Base-by-base conservation (phyloP, 176 grass and related monocot species). In the Oryza officinalis region DNA sequence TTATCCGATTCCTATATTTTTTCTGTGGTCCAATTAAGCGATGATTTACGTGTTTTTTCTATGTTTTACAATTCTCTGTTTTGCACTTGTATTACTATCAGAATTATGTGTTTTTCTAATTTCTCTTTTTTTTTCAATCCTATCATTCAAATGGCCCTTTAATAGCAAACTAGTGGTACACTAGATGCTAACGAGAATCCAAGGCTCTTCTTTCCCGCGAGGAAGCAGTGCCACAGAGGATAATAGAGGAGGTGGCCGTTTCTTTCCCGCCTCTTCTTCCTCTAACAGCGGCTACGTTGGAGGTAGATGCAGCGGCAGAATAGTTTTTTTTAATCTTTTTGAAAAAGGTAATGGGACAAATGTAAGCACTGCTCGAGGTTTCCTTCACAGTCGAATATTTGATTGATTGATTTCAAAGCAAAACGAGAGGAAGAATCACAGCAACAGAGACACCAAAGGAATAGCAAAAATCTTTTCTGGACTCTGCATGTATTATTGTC, bases 351-450 rank as follows among this genome's bases (percentile, higher is more conserved):
- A 3, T 33, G 31, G 30, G 65, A 87, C 81, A 84, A 77, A 86
- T 67, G 6, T 66, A 41, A 35, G 44, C 83, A 30, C 83, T 10
- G 78, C 88, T 81, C 78, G 72, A 89, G 83, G 78, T 5, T 73
- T 89, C 78, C 50, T 22, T 54, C 50, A 22, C 65, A 74, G 60
- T 27, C 52, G 5, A 35, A 6, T 35, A 35, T 35, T 27, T 12
- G 50, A n/a, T 20, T 20, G 50, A 23, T 11, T 31, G 50, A 52
- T 66, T 86, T 69, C 10, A 81, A 82, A 54, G 72, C 65, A 27
- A 27, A 59, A 32, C 67, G 10, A 18, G 12, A 15, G 10, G 3
- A 45, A 8, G 43, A 71, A 71, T 47, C 86, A 50, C 50, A 68
- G 43, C 70, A 74, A 37, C 67, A 26, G 54, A 63, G 37, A 69